phyloP scores from a whole-genome alignment of 2,329 filamentous ascomycete species.

The Trichoderma sp. region DNA sequence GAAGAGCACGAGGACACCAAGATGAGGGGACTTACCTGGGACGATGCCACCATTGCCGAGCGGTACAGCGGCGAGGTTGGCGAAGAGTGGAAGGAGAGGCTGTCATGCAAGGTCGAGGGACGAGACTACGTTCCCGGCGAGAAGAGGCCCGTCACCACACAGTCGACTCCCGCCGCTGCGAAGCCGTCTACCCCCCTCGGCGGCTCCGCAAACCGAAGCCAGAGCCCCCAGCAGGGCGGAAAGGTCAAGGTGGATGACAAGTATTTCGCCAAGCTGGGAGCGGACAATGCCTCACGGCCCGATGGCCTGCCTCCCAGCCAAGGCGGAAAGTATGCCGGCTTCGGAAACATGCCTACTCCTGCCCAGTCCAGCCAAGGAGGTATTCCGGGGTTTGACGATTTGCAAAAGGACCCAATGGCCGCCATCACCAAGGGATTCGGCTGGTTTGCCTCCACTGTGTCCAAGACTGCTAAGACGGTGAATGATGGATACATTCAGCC shows the following conservation, averaged over 20 bases:
- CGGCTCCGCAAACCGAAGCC: constrained; percentile 38
- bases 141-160: constrained; percentile 46
- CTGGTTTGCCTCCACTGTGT: constrained; percentile 86
- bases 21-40: constrained; percentile 69
- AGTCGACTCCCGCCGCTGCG: constrained; percentile 36
- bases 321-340: constrained; percentile 88
- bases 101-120: constrained; percentile 84
- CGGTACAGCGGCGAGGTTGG: constrained; percentile 85
- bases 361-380: constrained; percentile 42
- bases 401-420: constrained; percentile 86
- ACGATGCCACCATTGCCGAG: constrained; percentile 85
- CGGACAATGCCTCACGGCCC: constrained; percentile 73
- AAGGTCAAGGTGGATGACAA: constrained; percentile 72
- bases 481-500: constrained; percentile 92
- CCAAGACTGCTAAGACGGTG: constrained; percentile 85
- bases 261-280: constrained; percentile 84
- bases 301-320: constrained; percentile 78
- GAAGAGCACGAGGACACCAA: constrained; percentile 66
- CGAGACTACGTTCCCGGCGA: constrained; percentile 77
- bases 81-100: constrained; percentile 91
- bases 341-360: constrained; percentile 72
- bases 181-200: constrained; percentile 42
- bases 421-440: constrained; percentile 90
- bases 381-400: constrained; percentile 72
- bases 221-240: constrained; percentile 40